A percentile compares a stretch with the other conserved stretches of the same genome.
Conservation (phyloP, 2,329 filamentous ascomycete genomes). For the Colletotrichum endophyticum region DNA sequence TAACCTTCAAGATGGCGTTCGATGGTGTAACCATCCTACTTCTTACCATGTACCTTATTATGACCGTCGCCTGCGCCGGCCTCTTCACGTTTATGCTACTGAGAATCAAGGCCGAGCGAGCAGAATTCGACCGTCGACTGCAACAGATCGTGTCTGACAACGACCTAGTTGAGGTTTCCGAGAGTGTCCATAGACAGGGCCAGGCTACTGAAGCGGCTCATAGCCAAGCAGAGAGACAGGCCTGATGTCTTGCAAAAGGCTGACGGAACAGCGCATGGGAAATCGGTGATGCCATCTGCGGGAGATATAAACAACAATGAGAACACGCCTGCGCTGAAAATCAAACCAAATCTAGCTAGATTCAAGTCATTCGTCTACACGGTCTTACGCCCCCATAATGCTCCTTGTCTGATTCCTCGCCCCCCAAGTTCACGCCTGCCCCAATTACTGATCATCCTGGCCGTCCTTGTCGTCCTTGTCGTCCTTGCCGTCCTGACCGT, state of each 20-base stretch:
- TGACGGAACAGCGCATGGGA: neutral
- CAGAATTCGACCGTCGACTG: neutral
- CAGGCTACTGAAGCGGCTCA: neutral
- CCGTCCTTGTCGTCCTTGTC: no score
- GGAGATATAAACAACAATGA: neutral
- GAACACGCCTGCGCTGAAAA: neutral
- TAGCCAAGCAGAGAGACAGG: neutral
- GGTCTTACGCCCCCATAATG: neutral
- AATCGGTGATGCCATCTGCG: neutral
- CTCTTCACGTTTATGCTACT: neutral
- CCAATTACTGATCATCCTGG: neutral
- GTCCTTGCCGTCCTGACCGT: rapidly evolving
- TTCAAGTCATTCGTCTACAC: neutral
- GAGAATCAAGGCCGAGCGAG: neutral
- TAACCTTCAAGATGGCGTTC: neutral
- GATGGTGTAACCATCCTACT: neutral
- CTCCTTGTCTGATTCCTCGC: neutral
- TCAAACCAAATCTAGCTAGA: neutral
- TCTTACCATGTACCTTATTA: neutral
- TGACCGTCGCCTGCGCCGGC: neutral
- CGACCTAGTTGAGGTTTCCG: neutral
- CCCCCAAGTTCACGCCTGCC: neutral
- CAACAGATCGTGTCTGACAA: neutral
- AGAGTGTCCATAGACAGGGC: neutral
- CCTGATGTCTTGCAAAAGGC: neutral